Conservation (phyloP, 257 asterid genomes). For the Cinchona pubescens region DNA sequence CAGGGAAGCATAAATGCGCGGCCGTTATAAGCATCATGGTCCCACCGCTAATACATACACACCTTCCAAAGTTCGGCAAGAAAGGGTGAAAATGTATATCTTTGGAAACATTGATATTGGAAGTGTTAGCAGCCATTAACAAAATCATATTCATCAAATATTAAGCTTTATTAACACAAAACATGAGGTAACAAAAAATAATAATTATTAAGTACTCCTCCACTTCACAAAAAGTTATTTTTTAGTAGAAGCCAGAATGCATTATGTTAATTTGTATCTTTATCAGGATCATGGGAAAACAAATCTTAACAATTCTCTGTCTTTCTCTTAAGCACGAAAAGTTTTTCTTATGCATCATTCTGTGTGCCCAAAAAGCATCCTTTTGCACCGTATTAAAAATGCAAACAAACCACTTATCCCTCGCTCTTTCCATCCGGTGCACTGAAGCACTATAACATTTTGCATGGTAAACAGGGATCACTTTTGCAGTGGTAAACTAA, state of each 20-base stretch:
- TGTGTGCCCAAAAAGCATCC: neutral
- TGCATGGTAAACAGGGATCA: neutral
- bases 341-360: neutral
- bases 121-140: neutral
- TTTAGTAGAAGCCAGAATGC: neutral
- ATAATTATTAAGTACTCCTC: neutral
- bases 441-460: neutral
- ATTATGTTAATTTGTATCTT: neutral
- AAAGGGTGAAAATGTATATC: neutral
- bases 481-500: neutral
- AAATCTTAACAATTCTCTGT: neutral
- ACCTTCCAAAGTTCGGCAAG: neutral
- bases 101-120: neutral
- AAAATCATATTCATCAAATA: neutral
- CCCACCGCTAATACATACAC: neutral
- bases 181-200: neutral
- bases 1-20: constrained; percentile 2
- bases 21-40: neutral
- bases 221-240: neutral
- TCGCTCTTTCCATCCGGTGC: neutral
- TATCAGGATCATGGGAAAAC: neutral
- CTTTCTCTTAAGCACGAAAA: neutral
- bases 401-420: neutral
- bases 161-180: neutral
- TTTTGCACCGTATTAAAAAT: neutral